phyloP scores from a whole-genome alignment of 1,139 yeast genomes.

The Petasospora rhodanensis region DNA sequence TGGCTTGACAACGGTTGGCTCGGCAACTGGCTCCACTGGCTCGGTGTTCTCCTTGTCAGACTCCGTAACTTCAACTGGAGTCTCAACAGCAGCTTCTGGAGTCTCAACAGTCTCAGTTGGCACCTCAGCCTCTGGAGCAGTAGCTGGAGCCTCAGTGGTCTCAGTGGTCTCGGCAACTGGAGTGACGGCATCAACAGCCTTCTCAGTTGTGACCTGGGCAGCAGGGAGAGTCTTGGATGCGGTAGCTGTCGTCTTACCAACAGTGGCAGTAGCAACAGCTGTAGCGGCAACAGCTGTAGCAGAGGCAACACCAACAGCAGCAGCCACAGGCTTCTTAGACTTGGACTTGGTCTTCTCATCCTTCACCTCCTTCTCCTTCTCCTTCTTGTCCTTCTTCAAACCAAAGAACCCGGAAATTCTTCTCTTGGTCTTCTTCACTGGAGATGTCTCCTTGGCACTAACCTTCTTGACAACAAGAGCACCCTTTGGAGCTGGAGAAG shows the following conservation, averaged over 20 bases:
- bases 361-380: slow-evolving; percentile 1
- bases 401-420: slow-evolving; percentile 20
- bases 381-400: slow-evolving; percentile 11
- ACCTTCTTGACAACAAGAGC: slow-evolving; percentile 5
- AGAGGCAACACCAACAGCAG: slow-evolving; percentile 16
- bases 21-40: neutral
- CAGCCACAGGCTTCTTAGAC: slow-evolving; percentile 12
- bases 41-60: slow-evolving; percentile 3
- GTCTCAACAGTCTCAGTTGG: slow-evolving; percentile 5
- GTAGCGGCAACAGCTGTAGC: slow-evolving; percentile 12
- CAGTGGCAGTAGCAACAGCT: slow-evolving; percentile 14
- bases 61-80: slow-evolving; percentile 2
- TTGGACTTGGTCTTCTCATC: slow-evolving; percentile 12
- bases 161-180: no score
- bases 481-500: slow-evolving; percentile 1
- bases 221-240: slow-evolving; percentile 5
- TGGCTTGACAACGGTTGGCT: neutral
- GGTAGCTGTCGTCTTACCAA: slow-evolving; percentile 1
- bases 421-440: slow-evolving; percentile 21
- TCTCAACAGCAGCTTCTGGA: slow-evolving; percentile 1
- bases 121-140: neutral
- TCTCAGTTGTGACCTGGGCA: slow-evolving; percentile 2
- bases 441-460: slow-evolving; percentile 1
- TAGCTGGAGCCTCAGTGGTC: neutral
- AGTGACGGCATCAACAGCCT: no score